These are phyloP conservation scores for Myxozyma geophila DNA, from an alignment of 805 yeast genomes.

Conservation along the genomic window DNA sequence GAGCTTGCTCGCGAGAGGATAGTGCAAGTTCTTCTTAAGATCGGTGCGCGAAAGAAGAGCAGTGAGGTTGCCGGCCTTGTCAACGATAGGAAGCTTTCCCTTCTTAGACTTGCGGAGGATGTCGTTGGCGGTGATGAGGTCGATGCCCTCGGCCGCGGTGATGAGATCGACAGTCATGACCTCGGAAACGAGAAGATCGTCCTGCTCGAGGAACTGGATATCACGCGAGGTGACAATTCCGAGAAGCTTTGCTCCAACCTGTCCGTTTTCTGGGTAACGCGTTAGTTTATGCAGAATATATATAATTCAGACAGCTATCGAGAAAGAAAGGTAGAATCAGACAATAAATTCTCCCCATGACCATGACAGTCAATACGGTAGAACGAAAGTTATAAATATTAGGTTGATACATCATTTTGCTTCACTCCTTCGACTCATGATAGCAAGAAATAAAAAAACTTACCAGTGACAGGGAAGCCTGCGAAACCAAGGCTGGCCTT, in stretches of 20 bases:
- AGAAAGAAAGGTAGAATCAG: slow-evolving; percentile 17
- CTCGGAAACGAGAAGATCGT: slow-evolving; percentile 62
- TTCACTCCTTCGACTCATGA: background rate
- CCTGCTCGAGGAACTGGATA: slow-evolving; percentile 88
- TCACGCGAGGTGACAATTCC: slow-evolving; percentile 98
- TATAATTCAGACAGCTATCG: background rate
- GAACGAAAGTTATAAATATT: slow-evolving; percentile 93
- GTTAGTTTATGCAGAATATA: slow-evolving; percentile 37
- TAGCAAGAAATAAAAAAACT: slow-evolving; percentile 45
- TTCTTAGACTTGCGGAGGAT: slow-evolving; percentile 90
- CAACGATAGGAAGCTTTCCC: slow-evolving; percentile 96
- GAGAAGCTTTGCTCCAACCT: slow-evolving; percentile 82
- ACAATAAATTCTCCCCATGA: slow-evolving; percentile 35
- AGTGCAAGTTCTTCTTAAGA: slow-evolving; percentile 91
- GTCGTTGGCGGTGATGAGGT: slow-evolving; percentile 84
- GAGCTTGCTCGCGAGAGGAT: slow-evolving; percentile 94
- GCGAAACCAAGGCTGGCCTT: slow-evolving; percentile 83
- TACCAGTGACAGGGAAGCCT: slow-evolving; percentile 99
- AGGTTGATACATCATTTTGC: slow-evolving; percentile 38
- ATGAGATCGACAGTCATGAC: slow-evolving; percentile 90
- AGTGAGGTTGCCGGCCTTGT: slow-evolving; percentile 71
- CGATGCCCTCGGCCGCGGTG: slow-evolving; percentile 82
- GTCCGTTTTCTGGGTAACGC: slow-evolving; percentile 68
- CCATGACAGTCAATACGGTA: slow-evolving; percentile 66
- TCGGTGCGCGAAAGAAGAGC: slow-evolving; percentile 94